A percentile compares a stretch with the other conserved stretches of the same genome.
Evolutionary conservation across 495 filamentous ascomycete genomes (phyloP).

Genomic region (Penicillium manginii): DNA sequence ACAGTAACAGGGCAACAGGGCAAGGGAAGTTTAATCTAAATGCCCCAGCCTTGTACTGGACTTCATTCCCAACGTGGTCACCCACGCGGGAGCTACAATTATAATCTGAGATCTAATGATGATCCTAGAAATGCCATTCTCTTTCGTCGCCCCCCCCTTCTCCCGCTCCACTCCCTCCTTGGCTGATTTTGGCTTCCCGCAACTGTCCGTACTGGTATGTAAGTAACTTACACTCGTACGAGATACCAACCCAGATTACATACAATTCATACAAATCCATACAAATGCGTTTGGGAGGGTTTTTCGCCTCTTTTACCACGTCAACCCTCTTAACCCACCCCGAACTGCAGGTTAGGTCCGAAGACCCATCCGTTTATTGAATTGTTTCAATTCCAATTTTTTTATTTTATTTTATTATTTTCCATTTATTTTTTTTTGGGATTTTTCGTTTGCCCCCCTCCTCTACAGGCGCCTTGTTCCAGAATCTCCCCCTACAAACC

Average conservation of each 20-base stretch:
- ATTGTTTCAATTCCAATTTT: constrained; percentile 27
- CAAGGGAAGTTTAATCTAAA: neutral
- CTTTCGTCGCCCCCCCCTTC: neutral
- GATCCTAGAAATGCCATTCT: constrained; percentile 8
- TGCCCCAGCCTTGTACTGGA: constrained; percentile 10
- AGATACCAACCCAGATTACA: constrained; percentile 13
- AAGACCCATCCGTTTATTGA: constrained; percentile 14
- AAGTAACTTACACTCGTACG: constrained; percentile 11
- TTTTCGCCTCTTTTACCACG: constrained; percentile 22
- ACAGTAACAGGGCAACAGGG: neutral
- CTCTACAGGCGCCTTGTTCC: constrained; percentile 12
- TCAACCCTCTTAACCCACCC: constrained; percentile 17
- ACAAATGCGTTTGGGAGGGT: constrained; percentile 1
- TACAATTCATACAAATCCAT: constrained; percentile 2
- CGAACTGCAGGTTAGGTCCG: constrained; percentile 25
- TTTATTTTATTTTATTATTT: constrained; percentile 14
- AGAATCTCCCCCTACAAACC: constrained; percentile 10
- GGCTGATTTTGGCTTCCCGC: constrained; percentile 10
- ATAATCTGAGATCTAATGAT: constrained; percentile 10
- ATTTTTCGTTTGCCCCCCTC: constrained; percentile 13
- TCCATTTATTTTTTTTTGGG: constrained; percentile 18
- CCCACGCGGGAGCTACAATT: constrained; percentile 4
- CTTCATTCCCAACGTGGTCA: constrained; percentile 10
- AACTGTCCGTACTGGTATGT: constrained; percentile 17
- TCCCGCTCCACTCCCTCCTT: neutral